phyloP scores from a whole-genome alignment of 1,284 basidiomycete species.

The Termitomyces sp. region DNA sequence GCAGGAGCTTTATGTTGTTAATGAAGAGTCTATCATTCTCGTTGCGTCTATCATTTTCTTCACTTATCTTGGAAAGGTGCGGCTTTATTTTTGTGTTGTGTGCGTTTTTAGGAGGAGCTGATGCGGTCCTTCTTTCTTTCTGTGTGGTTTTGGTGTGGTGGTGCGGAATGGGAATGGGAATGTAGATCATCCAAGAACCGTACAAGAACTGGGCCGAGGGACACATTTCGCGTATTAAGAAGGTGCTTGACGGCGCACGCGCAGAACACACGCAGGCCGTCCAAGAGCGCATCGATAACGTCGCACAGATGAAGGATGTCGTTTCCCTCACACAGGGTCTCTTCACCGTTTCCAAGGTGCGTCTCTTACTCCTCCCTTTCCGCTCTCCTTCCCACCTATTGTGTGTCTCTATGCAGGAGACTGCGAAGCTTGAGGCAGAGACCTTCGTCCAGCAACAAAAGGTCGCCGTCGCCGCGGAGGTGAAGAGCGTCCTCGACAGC shows the following conservation, averaged over 20 bases:
- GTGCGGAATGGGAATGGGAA: too few species aligned
- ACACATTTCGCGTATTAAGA: slow-evolving; percentile 81
- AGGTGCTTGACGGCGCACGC: slow-evolving; percentile 80
- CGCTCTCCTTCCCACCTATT: not conserved
- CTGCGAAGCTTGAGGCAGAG: slow-evolving; percentile 85
- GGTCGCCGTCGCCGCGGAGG: slow-evolving; percentile 80
- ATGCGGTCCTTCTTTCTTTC: not conserved
- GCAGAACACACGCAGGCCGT: slow-evolving; percentile 91
- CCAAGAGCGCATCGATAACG: slow-evolving; percentile 86
- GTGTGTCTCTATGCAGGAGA: slow-evolving; percentile 83
- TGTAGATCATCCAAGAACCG: slow-evolving; percentile 69
- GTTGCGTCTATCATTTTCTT: slow-evolving; percentile 86
- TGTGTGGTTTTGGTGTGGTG: too few species aligned
- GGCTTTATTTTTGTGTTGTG: slow-evolving; percentile 20
- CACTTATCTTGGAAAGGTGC: slow-evolving; percentile 77
- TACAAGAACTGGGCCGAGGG: slow-evolving; percentile 92
- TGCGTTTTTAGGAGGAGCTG: too few species aligned
- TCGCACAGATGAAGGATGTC: slow-evolving; percentile 92
- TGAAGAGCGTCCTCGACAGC: slow-evolving; percentile 94
- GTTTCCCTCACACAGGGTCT: slow-evolving; percentile 86
- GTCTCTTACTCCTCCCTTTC: slow-evolving; percentile 13
- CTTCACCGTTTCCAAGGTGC: slow-evolving; percentile 88
- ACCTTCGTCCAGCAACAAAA: slow-evolving; percentile 91
- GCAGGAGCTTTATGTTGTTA: slow-evolving; percentile 95
- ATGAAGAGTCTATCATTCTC: slow-evolving; percentile 87